Evolutionary conservation across 2,329 filamentous ascomycete genomes (phyloP), one percentile per base, ranked within the genome.

Genomic region (Colletotrichum limetticola): DNA sequence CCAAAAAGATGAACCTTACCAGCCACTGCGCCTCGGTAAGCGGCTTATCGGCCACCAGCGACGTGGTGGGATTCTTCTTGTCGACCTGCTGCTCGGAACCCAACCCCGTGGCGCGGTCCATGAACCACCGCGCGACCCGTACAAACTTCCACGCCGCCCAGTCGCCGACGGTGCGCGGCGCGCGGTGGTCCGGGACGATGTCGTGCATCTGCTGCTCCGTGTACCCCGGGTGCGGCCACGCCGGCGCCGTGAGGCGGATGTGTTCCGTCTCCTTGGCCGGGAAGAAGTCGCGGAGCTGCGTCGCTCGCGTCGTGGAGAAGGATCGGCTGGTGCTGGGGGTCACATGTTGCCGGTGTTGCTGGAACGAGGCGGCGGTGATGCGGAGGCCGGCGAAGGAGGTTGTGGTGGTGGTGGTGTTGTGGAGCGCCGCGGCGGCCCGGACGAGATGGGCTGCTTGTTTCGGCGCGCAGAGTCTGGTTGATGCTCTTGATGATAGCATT

Each of bases 11-110:
- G 28, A 67, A 42, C 79, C 85, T 68, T 79, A 87, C 85, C 46
- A 72, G 66, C 92, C 97, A 99, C 84, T 98, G 97, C 5, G 92
- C 86, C 81, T 97, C 95, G 0, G 91, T 97, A 87, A 97, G 78
- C 80, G 92, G 84, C 86, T 89, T 84, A 65, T 89, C 79, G 69
- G 89, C 87, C 26, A 80, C 79, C 9, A 90, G 78, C 6, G 88
- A 83, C 3, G 87, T 90, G 0, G 89, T 91, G 8, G 90, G 89
- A 72, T 88, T 82, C 75, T 82, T 83, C 80, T 86, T 89, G 78
- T 90, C 87, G 37, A 88, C 89, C 75, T 94, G 89, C 79, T 98
- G 95, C 37, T 90, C 91, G 76, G 95, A 93, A 49, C 81, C 83
- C 83, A 91, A 86, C 14, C 95, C 95, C 0, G 95, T 98, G 19